Evolutionary conservation across 2,329 filamentous ascomycete genomes (phyloP), one percentile per base, ranked within the genome.

Genomic region (Paraconiothyrium sp.): DNA sequence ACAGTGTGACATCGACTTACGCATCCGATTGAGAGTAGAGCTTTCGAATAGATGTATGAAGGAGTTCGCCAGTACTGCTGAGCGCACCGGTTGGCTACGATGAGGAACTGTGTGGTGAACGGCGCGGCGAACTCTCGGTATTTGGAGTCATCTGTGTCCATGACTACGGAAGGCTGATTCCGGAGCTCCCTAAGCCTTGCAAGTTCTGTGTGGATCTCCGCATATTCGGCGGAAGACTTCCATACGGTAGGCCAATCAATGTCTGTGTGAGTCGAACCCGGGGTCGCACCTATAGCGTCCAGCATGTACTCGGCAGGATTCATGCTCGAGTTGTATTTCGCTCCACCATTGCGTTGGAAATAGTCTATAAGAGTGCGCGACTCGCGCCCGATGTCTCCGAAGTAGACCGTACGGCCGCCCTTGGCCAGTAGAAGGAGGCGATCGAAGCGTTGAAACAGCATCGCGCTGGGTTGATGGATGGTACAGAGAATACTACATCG

Each of bases 21-120:
- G 13, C 84, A 84, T 13, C 88, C 79, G 27, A 86, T 80, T 73
- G 89, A 92, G 20, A 96, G 88, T 1, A 85, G 81, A 0, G 84
- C 76, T 83, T 97, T 97, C 70, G 91, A 90, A 82, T 94, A 96
- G 78, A 97, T 94, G 82, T 97, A 97, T 4, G 89, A 86, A 0
- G 93, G 93, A 0, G 90, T 94, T 61, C 93, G 90, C 93, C 93
- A 97, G 85, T 95, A 96, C 77, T 97, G 93, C 74, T 94, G 87
- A 83, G 95, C 95, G 30, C 94, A 90, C 70, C 93, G 92, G 66
- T 85, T 77, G 20, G 88, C 85, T 59, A 92, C 91, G 72, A 89
- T 84, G 57, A 78, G 80, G 47, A 94, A 81, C 77, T 97, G 93
- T 4, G 82, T 73, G 39, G 67, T 72, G 74, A 96, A 92, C 0